phyloP scores from a whole-genome alignment of 116 monocot genomes.

The Cymodocea nodosa region DNA sequence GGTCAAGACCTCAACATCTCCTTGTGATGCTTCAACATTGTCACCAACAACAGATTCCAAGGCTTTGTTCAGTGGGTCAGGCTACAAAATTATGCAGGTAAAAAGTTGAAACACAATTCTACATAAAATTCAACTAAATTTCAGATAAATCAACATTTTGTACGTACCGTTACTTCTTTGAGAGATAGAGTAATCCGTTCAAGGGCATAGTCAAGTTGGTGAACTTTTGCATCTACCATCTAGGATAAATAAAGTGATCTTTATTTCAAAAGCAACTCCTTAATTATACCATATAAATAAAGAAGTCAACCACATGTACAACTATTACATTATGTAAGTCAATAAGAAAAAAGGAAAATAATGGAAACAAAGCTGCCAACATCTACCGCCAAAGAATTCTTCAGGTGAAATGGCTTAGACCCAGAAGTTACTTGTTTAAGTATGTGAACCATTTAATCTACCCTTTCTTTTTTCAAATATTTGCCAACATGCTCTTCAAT shows the following conservation, averaged over 20 bases:
- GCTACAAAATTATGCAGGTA: constrained; percentile 28
- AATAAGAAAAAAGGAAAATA: no score
- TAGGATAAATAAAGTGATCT: background rate
- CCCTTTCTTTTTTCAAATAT: no score
- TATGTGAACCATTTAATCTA: no score
- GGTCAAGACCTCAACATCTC: constrained; percentile 54
- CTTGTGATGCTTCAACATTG: constrained; percentile 33
- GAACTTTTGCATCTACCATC: constrained; percentile 75
- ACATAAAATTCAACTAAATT: background rate
- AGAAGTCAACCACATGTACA: no score
- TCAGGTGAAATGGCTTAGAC: no score
- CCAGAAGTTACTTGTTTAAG: no score
- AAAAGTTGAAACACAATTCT: background rate
- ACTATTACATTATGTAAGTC: no score
- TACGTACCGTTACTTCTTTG: constrained; percentile 64
- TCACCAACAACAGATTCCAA: constrained; percentile 74
- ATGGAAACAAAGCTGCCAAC: no score
- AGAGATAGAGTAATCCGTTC: constrained; percentile 73
- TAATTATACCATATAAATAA: background rate
- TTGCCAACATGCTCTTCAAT: no score
- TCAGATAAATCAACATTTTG: background rate
- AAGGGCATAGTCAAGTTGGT: constrained; percentile 65
- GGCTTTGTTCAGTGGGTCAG: constrained; percentile 55
- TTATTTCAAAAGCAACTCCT: background rate
- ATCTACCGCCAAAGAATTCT: no score